Conservation (phyloP, 2,329 filamentous ascomycete genomes). For the Paraphaeosphaeria minitans region DNA sequence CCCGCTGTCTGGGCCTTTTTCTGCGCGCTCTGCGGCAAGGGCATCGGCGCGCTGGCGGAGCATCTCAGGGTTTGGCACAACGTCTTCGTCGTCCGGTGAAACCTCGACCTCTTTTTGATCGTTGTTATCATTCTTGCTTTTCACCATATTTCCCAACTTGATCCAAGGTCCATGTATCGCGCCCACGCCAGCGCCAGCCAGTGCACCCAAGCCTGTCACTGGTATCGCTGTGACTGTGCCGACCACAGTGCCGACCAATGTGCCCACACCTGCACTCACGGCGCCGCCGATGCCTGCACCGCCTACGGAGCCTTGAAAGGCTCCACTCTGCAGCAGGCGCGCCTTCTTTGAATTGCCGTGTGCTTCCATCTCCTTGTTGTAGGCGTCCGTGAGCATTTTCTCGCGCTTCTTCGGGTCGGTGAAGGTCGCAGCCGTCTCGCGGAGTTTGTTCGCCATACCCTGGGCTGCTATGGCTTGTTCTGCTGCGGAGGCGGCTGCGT, state of each 20-base stretch:
- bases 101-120: conserved; percentile 14
- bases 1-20: conserved; percentile 13
- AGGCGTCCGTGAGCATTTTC: conserved; percentile 42
- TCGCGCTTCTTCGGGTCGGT: conserved; percentile 42
- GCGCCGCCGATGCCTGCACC: conserved; percentile 52
- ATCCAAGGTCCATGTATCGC: conserved; percentile 52
- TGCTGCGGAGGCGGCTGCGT: conserved; percentile 35
- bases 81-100: conserved; percentile 26
- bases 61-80: conserved; percentile 32
- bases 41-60: conserved; percentile 32
- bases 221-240: conserved; percentile 49
- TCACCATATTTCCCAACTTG: conserved; percentile 39
- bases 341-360: conserved; percentile 44
- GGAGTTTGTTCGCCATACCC: conserved; percentile 35
- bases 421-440: conserved; percentile 30
- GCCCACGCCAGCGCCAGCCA: conserved; percentile 50
- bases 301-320: conserved; percentile 49
- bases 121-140: conserved; percentile 15
- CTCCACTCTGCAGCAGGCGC: conserved; percentile 40
- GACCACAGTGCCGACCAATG: conserved; percentile 49
- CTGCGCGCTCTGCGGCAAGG: conserved; percentile 25
- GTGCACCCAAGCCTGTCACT: conserved; percentile 46
- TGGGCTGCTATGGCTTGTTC: conserved; percentile 36
- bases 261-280: conserved; percentile 49
- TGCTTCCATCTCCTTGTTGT: conserved; percentile 41